A percentile compares a stretch with the other conserved stretches of the same genome.
Evolutionary conservation across 2,329 filamentous ascomycete genomes (phyloP).

Genomic region (Aspergillaceae sp.): DNA sequence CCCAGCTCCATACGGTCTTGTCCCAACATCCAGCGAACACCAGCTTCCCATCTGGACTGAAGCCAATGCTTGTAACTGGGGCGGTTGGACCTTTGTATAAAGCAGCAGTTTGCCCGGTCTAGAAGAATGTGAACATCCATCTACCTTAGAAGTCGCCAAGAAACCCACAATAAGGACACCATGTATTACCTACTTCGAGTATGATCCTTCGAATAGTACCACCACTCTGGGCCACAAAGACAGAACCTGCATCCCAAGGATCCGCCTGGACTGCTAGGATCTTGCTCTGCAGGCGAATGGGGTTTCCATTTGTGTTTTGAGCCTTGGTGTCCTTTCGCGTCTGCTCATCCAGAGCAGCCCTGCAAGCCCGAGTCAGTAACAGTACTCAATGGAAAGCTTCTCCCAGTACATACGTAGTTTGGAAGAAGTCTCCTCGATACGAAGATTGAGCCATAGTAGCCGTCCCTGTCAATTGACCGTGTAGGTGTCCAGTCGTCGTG

Average conservation of each 20-base stretch:
- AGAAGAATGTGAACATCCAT: too few species aligned
- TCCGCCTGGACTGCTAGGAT: slow-evolving; percentile 66
- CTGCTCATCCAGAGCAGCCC: slow-evolving; percentile 42
- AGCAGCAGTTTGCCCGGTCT: slow-evolving; percentile 39
- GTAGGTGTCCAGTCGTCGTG: too few species aligned
- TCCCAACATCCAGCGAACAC: slow-evolving; percentile 87
- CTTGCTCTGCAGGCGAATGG: slow-evolving; percentile 75
- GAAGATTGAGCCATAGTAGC: slow-evolving; percentile 55
- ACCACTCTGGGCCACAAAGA: slow-evolving; percentile 83
- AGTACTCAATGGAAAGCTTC: slow-evolving; percentile 2
- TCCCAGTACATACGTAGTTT: slow-evolving; percentile 62
- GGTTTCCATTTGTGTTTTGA: slow-evolving; percentile 77
- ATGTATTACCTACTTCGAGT: slow-evolving; percentile 57
- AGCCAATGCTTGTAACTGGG: slow-evolving; percentile 68
- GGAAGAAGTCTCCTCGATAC: slow-evolving; percentile 78
- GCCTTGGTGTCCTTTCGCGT: slow-evolving; percentile 60
- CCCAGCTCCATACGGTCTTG: slow-evolving; percentile 82
- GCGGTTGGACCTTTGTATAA: slow-evolving; percentile 66
- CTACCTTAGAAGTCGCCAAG: slow-evolving; percentile 2
- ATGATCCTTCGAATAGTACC: slow-evolving; percentile 66
- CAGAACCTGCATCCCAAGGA: slow-evolving; percentile 50
- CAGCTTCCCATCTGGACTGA: slow-evolving; percentile 53
- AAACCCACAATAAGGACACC: slow-evolving; percentile 7
- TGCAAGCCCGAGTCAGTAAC: slow-evolving; percentile 18
- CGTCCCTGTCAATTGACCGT: too few species aligned